Evolutionary conservation across 2,329 filamentous ascomycete species (phyloP), one percentile per base, ranked within the genome.

Genomic region (Aspergillus vadensis): DNA sequence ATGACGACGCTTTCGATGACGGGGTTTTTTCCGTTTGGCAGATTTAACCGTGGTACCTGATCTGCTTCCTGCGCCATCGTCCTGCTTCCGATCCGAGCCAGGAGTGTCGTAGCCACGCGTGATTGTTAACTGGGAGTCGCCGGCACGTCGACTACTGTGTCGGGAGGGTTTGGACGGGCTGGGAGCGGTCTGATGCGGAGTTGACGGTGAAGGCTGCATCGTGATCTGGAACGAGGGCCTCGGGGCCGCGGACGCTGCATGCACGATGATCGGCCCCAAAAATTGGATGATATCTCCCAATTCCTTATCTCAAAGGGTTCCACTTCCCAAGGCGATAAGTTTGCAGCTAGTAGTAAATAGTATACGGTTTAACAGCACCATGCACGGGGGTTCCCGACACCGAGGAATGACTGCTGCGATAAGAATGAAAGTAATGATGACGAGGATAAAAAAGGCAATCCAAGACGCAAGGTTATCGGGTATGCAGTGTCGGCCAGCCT

Each of bases 1-100:
- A 63, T 86, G 87, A 76, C 90, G 90, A 79, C 92, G 92, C 82
- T 89, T 93, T 39, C 90, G 89, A 32, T 86, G 88, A 48, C 91
- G 86, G 74, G 92, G 89, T 68, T 91, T 91, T 80, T 88, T 87
- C 69, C 72, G 72, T 63, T 71, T 76, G 9, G 68, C 58, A 38
- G 69, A 57, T 56, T 72, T 72, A 49, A 63, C 12, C 12, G 32
- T 62, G 32, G 64, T 66, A 19, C 61, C 64, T 56, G 65, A 57
- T 61, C 60, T 62, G 57, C 50, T 62, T 56, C 67, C 64, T 48
- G 61, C 49, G 48, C 64, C 66, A 58, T 69, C 66, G 63, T 67
- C 64, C 53, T 63, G 64, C 25, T 53, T 61, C 51, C 58, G 48
- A 39, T 65, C 65, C 50, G 68, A 59, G 39, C 63, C 47, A 39